Percentiles rank a stretch among this genome's conserved stretches.
Evolutionary conservation across 345 rosid genomes (phyloP).

Genomic region (Gossypium rotundifolium): DNA sequence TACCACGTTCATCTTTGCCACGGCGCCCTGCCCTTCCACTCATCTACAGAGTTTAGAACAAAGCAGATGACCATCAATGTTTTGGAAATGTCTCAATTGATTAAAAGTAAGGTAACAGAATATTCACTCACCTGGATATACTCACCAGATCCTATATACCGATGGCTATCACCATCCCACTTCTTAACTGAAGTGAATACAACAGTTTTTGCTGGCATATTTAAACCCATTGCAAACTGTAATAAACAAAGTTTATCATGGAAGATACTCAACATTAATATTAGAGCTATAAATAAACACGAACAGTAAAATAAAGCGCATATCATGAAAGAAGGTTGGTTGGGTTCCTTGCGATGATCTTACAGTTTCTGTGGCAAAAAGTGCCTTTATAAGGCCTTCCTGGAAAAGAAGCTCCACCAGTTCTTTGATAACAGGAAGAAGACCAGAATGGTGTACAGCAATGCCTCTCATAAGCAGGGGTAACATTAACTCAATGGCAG

Average conservation of each 20-base stretch:
- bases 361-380: conserved; percentile 96
- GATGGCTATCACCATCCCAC: conserved; percentile 99
- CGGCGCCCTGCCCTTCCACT: conserved; percentile 99
- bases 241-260: conserved; percentile 9
- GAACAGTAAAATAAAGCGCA: background rate
- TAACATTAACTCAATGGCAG: conserved; percentile 94
- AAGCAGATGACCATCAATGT: background rate
- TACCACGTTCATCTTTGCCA: conserved; percentile 95
- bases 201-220: conserved; percentile 99
- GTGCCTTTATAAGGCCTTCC: conserved; percentile 98
- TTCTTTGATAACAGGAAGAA: conserved; percentile 97
- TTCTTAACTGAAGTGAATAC: conserved; percentile 90
- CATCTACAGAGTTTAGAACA: conserved; percentile 57
- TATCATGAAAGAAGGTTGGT: conserved; percentile 1
- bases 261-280: conserved; percentile 3
- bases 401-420: conserved; percentile 97
- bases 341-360: conserved; percentile 27
- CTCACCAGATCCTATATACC: conserved; percentile 91
- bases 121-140: conserved; percentile 80
- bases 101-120: conserved; percentile 7
- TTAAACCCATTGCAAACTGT: conserved; percentile 99
- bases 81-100: background rate
- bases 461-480: conserved; percentile 95
- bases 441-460: conserved; percentile 98
- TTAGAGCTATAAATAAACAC: background rate